A percentile compares a stretch with the other conserved stretches of the same genome.
Evolutionary conservation across 2,329 filamentous ascomycete species (phyloP).

Genomic region (Aspergillus chevalieri): DNA sequence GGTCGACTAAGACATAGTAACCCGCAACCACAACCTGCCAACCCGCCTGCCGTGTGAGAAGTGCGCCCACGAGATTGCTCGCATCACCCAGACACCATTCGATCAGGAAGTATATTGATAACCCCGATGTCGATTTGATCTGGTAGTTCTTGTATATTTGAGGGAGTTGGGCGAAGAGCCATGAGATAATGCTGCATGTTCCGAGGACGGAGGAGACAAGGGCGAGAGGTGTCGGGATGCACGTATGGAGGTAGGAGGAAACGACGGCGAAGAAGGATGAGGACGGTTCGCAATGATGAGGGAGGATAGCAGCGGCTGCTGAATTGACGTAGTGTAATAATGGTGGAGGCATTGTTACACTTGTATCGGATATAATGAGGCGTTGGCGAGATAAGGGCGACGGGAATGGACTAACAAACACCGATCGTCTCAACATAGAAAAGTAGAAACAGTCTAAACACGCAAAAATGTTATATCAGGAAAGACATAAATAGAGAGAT

Average conservation of each 20-base stretch:
- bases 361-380: not conserved
- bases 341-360: conserved; percentile 23
- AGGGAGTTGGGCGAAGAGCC: conserved; percentile 64
- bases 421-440: not conserved
- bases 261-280: conserved; percentile 52
- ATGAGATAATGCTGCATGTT: conserved; percentile 57
- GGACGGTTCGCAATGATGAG: conserved; percentile 55
- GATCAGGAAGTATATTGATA: conserved; percentile 59
- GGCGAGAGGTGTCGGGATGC: conserved; percentile 58
- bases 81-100: conserved; percentile 62
- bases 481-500: not conserved
- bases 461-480: too few relatives aligned
- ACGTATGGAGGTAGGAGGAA: conserved; percentile 56
- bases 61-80: conserved; percentile 56
- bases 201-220: conserved; percentile 57
- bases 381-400: not conserved
- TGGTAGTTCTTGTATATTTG: conserved; percentile 65
- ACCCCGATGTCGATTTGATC: conserved; percentile 57
- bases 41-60: conserved; percentile 58
- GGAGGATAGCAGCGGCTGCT: conserved; percentile 34
- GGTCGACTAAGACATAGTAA: conserved; percentile 63
- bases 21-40: conserved; percentile 61
- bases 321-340: conserved; percentile 21
- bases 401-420: not conserved
- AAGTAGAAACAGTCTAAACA: not conserved